A percentile compares a stretch with the other conserved stretches of the same genome.
phyloP scores from a whole-genome alignment of 768 basidiomycete species.

The Fomitopsis pulvina region DNA sequence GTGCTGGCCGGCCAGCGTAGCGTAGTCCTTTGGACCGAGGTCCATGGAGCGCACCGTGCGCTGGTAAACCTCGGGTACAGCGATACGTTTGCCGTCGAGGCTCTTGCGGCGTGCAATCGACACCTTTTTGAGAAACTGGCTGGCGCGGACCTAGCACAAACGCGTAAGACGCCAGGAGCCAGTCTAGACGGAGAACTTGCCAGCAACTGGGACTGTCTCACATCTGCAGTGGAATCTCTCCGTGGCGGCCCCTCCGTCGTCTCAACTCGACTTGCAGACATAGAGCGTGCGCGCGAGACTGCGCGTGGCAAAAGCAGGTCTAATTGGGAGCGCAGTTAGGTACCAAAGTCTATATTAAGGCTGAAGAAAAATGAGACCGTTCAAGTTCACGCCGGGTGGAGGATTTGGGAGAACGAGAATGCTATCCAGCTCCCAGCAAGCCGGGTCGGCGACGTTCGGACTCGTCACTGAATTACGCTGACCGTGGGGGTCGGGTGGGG shows the following conservation, averaged over 20 bases:
- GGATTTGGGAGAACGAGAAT: neutral
- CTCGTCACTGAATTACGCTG: constrained; percentile 2
- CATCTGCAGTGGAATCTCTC: constrained; percentile 1
- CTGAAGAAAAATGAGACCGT: neutral
- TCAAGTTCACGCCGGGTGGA: neutral
- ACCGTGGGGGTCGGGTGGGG: neutral
- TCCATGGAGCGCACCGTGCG: constrained; percentile 20
- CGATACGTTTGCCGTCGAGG: constrained; percentile 10
- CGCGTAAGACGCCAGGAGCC: constrained; percentile 4
- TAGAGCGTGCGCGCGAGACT: neutral
- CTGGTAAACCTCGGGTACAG: constrained; percentile 2
- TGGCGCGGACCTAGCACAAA: constrained; percentile 17
- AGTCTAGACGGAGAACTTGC: constrained; percentile 4
- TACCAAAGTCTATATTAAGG: neutral
- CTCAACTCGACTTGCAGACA: constrained; percentile 2
- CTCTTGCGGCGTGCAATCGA: constrained; percentile 11
- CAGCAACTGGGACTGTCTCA: constrained; percentile 11
- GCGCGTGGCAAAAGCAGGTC: neutral
- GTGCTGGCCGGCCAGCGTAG: neutral
- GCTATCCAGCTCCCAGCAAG: neutral
- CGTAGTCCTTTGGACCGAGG: constrained; percentile 13
- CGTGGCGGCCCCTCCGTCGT: constrained; percentile 10
- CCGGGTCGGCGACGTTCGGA: constrained; percentile 1
- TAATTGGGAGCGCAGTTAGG: neutral
- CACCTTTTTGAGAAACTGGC: constrained; percentile 22